Base-by-base conservation (phyloP, 208 protist genomes). In the Leishmania lainsoni region DNA sequence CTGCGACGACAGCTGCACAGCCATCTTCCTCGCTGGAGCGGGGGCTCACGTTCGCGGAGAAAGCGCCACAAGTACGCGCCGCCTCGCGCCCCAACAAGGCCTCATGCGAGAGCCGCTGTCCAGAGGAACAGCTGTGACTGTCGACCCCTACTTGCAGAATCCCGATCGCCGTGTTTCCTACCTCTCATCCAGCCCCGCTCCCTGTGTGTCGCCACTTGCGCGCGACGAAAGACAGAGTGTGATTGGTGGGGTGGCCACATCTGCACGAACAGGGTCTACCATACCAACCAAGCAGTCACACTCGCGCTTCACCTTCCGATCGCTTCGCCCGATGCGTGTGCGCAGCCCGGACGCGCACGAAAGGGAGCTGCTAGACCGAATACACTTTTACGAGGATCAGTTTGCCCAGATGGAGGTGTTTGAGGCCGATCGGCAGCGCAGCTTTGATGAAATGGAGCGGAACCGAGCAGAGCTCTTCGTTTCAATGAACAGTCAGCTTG, bases 391-490 rank as follows among this genome's bases (percentile, higher is more conserved):
- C 78, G 85, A 92, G 70, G 78, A 80, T 70, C 78, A 90, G 52
- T 76, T 95, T 58, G 77, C 80, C 0, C 75, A 92, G 59, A 89
- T 92, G 81, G 86, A 92, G 75, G 75, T 76, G 2, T 92, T 87
- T 80, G 93, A 94, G 82, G 66, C 84, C 12, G 93, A 92, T 75
- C 78, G 91, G n/a, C 90, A 93, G 81, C 61, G 84, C 45, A 89
- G 87, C 52, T 94, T 94, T 81, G 86, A 91, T 74, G 89, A 95
- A 66, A 95, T 95, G 87, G 93, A 96, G 79, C 87, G 80, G 14
- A 87, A 89, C 10, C 88, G 94, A 6, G 92, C 92, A 1, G 92
- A 95, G 81, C 86, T 97, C 39, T 95, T 97, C 72, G 86, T 87
- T 20, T 87, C 82, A 42, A 95, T 97, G 92, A 95, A 97, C 63